Percentiles rank a stretch among this genome's conserved stretches.
Evolutionary conservation across 1,139 yeast species (phyloP).

Genomic region (Eremothecium sinecaudum): DNA sequence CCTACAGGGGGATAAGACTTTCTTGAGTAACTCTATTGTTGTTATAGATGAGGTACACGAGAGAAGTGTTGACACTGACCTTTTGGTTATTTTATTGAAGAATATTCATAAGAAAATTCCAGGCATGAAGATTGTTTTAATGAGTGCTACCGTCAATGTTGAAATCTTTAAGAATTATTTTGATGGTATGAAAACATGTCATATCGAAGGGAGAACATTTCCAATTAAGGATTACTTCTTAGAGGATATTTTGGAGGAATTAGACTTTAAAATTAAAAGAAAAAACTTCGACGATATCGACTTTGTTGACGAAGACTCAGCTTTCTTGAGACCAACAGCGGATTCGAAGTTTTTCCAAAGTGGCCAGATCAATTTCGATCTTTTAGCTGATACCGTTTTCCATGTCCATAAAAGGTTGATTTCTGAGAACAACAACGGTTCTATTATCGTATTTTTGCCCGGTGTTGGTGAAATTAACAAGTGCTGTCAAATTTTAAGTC

Average conservation of each 20-base stretch:
- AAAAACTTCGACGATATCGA: slow-evolving; percentile 13
- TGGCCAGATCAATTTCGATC: slow-evolving; percentile 66
- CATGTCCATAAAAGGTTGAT: slow-evolving; percentile 43
- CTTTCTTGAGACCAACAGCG: slow-evolving; percentile 43
- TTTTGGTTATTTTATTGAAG: slow-evolving; percentile 68
- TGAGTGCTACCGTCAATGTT: slow-evolving; percentile 91
- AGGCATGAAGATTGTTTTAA: slow-evolving; percentile 60
- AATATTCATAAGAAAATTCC: slow-evolving; percentile 39
- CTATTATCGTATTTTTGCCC: slow-evolving; percentile 76
- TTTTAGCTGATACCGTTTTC: slow-evolving; percentile 49
- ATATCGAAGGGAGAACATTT: slow-evolving; percentile 87
- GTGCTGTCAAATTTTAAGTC: slow-evolving; percentile 35
- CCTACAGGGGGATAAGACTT: slow-evolving; percentile 45
- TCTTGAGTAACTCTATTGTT: slow-evolving; percentile 44
- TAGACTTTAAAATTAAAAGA: slow-evolving; percentile 43
- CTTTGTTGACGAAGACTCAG: slow-evolving; percentile 17
- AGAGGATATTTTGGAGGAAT: slow-evolving; percentile 48
- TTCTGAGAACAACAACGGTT: slow-evolving; percentile 44
- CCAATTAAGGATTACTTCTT: slow-evolving; percentile 74
- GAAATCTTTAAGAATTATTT: slow-evolving; percentile 62
- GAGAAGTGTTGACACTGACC: slow-evolving; percentile 84
- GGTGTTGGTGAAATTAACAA: slow-evolving; percentile 82
- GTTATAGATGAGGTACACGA: slow-evolving; percentile 96
- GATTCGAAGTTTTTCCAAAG: slow-evolving; percentile 53
- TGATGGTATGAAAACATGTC: slow-evolving; percentile 40